Base-by-base conservation (phyloP, 1,284 basidiomycete species). In the Marasmius fiardii region DNA sequence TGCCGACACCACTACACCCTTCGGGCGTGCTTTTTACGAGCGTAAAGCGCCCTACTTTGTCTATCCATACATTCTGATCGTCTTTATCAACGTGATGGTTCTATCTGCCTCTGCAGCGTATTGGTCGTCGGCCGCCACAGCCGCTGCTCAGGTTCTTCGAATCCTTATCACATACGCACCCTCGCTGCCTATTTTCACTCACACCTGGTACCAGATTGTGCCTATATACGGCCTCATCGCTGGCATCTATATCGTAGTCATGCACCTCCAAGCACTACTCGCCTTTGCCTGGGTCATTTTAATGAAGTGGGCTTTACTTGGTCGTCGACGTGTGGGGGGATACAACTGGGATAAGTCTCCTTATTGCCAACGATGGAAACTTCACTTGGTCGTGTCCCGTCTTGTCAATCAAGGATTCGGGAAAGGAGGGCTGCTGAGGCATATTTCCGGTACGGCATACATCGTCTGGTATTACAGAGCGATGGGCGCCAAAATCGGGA, bases 291-390 rank as follows among this genome's bases (percentile, higher is more conserved):
- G 73, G 72, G 71, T 72, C 12, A 67, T 77, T 47, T 43, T 60
- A 11, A 68, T 68, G 5, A 77, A 77, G 56, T 74, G 74, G 74
- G 20, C 71, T 7, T 54, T 77, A 41, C 71, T 77, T 41, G 72
- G 74, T 7, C 65, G 65, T 20, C 65, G 74, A 18, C 58, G 61
- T 31, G 69, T 71, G 31, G 74, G 74, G 0, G 61, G 63, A 28
- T 75, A 70, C 56, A 65, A 74, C 37, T 77, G 74, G 75, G 74
- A 77, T 59, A 69, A 70, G 62, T 72, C 69, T 64, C 71, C 67
- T 53, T 77, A 77, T 58, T 76, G 74, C 61, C 75, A 77, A 59
- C 69, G 74, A 24, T 77, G 75, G 75, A 73, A 76, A 61, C 65
- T 77, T n/a, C 74, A 76, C 55, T 66, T 74, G n/a, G 63, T 63